phyloP scores from a whole-genome alignment of 2,329 filamentous ascomycete species.

The Lizonia empirigonia region DNA sequence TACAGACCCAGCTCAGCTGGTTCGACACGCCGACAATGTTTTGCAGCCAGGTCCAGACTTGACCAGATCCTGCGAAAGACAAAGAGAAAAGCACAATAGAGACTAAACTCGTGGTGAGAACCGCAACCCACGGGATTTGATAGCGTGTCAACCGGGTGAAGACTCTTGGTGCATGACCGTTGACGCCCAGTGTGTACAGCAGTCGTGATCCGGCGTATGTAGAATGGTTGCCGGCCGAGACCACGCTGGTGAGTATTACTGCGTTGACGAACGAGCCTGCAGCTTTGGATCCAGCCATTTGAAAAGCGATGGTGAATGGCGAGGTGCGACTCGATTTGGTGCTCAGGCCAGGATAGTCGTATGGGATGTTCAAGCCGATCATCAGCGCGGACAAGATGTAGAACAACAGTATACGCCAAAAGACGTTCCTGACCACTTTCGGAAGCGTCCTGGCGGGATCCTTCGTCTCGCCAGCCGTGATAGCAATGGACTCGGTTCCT shows the following conservation, averaged over 20 bases:
- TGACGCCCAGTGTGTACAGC: conserved; percentile 57
- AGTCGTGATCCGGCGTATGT: conserved; percentile 63
- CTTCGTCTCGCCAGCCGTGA: conserved; percentile 78
- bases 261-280: conserved; percentile 70
- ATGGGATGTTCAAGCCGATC: conserved; percentile 52
- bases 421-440: conserved; percentile 88
- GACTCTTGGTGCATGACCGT: conserved; percentile 73
- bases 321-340: conserved; percentile 52
- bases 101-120: conserved; percentile 46
- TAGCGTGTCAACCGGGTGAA: conserved; percentile 60
- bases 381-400: conserved; percentile 51
- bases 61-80: conserved; percentile 51
- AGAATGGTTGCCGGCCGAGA: conserved; percentile 63
- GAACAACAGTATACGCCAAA: conserved; percentile 58
- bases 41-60: conserved; percentile 66
- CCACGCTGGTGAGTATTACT: conserved; percentile 65
- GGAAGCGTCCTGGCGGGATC: conserved; percentile 82
- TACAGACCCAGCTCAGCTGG: conserved; percentile 60
- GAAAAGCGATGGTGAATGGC: conserved; percentile 70
- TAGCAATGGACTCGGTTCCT: conserved; percentile 76
- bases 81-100: conserved; percentile 49
- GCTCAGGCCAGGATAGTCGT: conserved; percentile 44
- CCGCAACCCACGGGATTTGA: conserved; percentile 50
- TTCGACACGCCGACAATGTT: conserved; percentile 67
- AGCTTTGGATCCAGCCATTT: conserved; percentile 64